Evolutionary conservation across 306 rosid species (phyloP), one percentile per base, ranked within the genome.

Genomic region (Lathyrus aphaca): DNA sequence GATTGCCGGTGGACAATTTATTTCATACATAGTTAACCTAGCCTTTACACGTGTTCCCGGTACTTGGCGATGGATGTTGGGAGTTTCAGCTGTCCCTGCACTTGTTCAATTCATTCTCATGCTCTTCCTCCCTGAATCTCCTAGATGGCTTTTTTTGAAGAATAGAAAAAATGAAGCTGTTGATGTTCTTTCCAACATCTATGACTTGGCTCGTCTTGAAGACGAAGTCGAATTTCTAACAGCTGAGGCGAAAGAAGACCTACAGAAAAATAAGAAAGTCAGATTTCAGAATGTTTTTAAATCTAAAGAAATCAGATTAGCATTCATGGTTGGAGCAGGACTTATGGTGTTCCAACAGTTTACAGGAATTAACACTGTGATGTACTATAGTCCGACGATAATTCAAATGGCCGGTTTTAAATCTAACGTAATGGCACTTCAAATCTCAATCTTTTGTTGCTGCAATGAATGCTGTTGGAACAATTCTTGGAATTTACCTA

Each of bases 11-110:
- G 98, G 98, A 64, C 98, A 92, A 70, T 53, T 89, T 72, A 72
- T 92, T 76, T 84, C 98, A 59, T 89, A 92, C 86, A 66, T 92
- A 11, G 60, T 92, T 40, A 92, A 92, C 75, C 87, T 89, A 44
- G 87, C 87, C 60, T 89, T 92, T 40, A 89, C 96, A 3, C 66
- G 76, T 13, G 72, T 89, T 68, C 92, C 85, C 1, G 98, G 98
- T 48, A 92, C 98, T 21, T 92, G 98, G 98, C 72, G 98, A 62
- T 90, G 98, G 96, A 90, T 93, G 98, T 86, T 93, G 6, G 98
- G 98, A 40, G 96, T 81, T 81, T 80, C 98, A 3, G 90, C 83
- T 13, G 66, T 93, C 17, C 98, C 98, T 39, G 98, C 98, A 35
- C 11, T 90, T 23, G 50, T 90, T 84, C 98, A 89, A 77, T 92